Evolutionary conservation across 768 basidiomycete species (phyloP), one percentile per base, ranked within the genome.

Genomic region (Hortiboletus flavorubellus): DNA sequence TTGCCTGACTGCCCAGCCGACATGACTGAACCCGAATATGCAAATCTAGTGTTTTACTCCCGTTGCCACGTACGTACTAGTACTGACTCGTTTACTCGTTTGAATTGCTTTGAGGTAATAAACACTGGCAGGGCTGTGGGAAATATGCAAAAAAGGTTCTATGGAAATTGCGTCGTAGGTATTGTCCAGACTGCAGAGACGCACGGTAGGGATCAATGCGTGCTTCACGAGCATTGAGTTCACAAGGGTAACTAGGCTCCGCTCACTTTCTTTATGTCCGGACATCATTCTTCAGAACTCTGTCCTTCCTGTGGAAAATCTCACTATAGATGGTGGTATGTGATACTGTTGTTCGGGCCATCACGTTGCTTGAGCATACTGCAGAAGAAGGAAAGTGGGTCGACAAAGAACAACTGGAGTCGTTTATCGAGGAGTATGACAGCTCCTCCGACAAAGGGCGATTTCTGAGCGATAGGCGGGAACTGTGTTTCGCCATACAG

Each of bases 11-110:
- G 48, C 42, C 48, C 54, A 9, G 21, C 2, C 8, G 54, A 55
- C 29, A 15, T 49, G 35, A 69, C 61, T n/a, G 80, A 81, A 51
- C 73, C 73, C 1, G 71, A 77, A 54, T 80, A 75, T 55, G 74
- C 75, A 21, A 75, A 69, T 52, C 72, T 82, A 12, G 70, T 68
- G 18, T 81, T 62, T 40, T 49, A 43, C 12, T 10, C 53, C 7
- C 59, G 53, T 18, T 81, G 61, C 51, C 44, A 60, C 16, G 61
- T 56, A 23, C 21, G 55, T 49, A 34, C 21, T 9, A 15, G 55
- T 49, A 34, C 21, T 9, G n/a, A 5, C 3, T 18, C 10, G 1
- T 42, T 8, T 9, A 12, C 9, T 18, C 1, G 0, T 40, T 11
- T 18, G 18, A 34, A 37, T 23, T 1, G 9, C 21, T 38, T 29